Conservation (phyloP, 352 stramenopile species). For the Phytophthora kernoviae region DNA sequence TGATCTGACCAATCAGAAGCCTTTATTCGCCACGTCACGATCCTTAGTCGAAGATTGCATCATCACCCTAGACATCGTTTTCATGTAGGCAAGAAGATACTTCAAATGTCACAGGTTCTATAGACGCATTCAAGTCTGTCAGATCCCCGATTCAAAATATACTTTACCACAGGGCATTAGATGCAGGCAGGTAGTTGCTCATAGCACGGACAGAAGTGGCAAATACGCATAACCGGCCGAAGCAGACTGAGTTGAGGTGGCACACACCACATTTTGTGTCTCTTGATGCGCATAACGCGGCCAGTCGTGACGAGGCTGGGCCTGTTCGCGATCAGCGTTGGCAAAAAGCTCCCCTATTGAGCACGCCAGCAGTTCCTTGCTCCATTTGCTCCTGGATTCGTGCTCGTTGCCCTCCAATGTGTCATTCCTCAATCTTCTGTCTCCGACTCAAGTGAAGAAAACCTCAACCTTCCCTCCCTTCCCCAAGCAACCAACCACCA, state of each 20-base stretch:
- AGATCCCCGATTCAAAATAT: not conserved
- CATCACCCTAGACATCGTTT: no score
- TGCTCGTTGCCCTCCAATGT: not conserved
- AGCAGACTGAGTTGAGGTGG: conserved; percentile 9
- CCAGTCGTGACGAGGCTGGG: no score
- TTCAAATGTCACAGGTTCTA: no score
- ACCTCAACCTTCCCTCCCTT: not conserved
- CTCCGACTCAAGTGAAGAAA: not conserved
- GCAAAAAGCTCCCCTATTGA: not conserved
- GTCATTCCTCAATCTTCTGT: conserved; percentile 10
- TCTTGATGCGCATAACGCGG: conserved; percentile 13
- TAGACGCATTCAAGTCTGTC: no score
- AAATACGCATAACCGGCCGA: no score
- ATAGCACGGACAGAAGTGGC: no score
- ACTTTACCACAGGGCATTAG: not conserved
- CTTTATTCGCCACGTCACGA: conserved; percentile 8
- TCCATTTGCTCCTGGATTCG: not conserved
- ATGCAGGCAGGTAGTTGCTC: no score
- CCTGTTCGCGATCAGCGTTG: no score
- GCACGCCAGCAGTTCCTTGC: no score
- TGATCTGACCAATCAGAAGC: conserved; percentile 11
- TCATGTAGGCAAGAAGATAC: no score
- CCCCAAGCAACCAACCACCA: not conserved
- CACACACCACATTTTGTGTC: conserved; percentile 5
- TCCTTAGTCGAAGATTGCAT: not conserved